Evolutionary conservation across 1,284 basidiomycete species (phyloP).

Genomic region (Tetrapyrgos nigripes): DNA sequence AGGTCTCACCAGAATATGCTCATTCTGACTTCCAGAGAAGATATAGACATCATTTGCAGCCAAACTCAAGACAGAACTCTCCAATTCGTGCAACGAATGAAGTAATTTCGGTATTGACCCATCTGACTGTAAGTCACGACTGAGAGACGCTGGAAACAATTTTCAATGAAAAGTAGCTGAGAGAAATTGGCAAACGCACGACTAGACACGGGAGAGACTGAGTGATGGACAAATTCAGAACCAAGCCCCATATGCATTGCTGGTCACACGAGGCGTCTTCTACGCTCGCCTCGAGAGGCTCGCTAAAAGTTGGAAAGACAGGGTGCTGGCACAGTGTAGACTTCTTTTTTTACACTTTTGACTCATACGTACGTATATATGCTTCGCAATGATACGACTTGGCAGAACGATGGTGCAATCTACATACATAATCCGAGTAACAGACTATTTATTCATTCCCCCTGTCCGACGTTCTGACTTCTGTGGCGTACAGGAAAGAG

Average conservation of each 20-base stretch:
- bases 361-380: not conserved
- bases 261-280: not conserved
- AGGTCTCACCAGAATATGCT: slow-evolving; percentile 73
- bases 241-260: not conserved
- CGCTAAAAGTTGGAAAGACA: not conserved
- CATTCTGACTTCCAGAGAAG: slow-evolving; percentile 85
- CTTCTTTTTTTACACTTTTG: not conserved
- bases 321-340: not conserved
- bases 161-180: no score
- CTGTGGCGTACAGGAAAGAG: no score
- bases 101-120: slow-evolving; percentile 52
- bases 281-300: not conserved
- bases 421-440: not conserved
- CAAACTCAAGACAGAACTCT: slow-evolving; percentile 78
- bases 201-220: not conserved
- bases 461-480: no score
- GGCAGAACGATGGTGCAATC: not conserved
- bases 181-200: not conserved
- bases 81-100: slow-evolving; percentile 74
- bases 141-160: slow-evolving; percentile 57
- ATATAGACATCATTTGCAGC: slow-evolving; percentile 77
- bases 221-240: not conserved
- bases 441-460: no score
- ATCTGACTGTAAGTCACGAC: slow-evolving; percentile 51
- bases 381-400: not conserved